A percentile compares a stretch with the other conserved stretches of the same genome.
Conservation (phyloP, 1,139 yeast species). For the Suhomyces taliae region DNA sequence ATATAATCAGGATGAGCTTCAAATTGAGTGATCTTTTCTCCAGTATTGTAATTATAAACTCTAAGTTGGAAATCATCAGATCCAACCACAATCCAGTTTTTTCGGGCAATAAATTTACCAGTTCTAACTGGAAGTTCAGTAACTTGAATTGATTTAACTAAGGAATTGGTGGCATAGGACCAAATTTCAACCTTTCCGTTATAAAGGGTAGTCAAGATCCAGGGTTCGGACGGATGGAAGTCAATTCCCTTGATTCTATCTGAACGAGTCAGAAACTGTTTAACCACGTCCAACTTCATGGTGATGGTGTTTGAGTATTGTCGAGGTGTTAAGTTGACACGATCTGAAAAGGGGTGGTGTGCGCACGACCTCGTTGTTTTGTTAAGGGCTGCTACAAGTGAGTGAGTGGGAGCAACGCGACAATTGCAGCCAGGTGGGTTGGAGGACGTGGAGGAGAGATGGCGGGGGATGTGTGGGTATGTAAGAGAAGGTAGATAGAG, state of each 20-base stretch:
- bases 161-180: constrained; percentile 78
- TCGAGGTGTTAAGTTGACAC: constrained; percentile 10
- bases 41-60: constrained; percentile 92
- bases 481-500: not conserved
- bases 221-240: constrained; percentile 96
- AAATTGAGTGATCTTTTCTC: constrained; percentile 89
- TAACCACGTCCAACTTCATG: constrained; percentile 57
- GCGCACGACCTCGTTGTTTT: not conserved
- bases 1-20: constrained; percentile 98
- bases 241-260: constrained; percentile 98
- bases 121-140: constrained; percentile 95
- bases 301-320: constrained; percentile 1
- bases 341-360: not conserved
- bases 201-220: constrained; percentile 86
- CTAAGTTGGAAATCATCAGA: constrained; percentile 93
- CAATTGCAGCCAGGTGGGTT: not conserved
- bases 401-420: not conserved
- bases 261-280: constrained; percentile 81
- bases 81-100: constrained; percentile 96
- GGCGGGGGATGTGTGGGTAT: too few relatives aligned
- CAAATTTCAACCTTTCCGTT: constrained; percentile 88
- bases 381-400: not conserved
- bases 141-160: constrained; percentile 64
- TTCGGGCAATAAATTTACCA: constrained; percentile 91
- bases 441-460: not conserved